Evolutionary conservation across 139 green algal genomes (phyloP), one percentile per base, ranked within the genome.

Genomic region (Tetratostichococcus sp.): DNA sequence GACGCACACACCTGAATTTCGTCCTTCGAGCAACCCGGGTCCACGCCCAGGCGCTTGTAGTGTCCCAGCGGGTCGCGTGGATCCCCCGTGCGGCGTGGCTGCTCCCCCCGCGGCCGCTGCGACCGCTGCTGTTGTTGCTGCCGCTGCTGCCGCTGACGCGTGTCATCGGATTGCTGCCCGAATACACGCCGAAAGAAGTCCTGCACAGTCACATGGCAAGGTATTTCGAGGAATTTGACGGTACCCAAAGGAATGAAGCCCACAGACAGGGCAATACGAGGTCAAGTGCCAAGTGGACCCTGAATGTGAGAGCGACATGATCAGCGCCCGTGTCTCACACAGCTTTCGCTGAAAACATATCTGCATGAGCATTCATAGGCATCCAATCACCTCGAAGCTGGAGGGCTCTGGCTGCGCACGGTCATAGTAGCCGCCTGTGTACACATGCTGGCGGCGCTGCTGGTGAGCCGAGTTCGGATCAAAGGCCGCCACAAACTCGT

Each of bases 11-110:
- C 69, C 69, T 73, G 69, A 35, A 73, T 73, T 35, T 73, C 69
- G 22, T 73, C 33, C 26, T 73, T 73, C 23, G 35, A 39, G 35
- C 35, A 62, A 32, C 32, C 58, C 11, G 57, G 57, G 17, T 50
- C 31, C 33, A 76, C 57, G 32, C 72, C 72, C 58, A 76, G n/a
- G 62, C 19, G 28, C 62, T 62, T 50, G 35, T 73, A 73, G 35
- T 73, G 43, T 25, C 69, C 69, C 6, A 8, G 21, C 35, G 35
- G 34, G 35, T 73, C 69, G 4, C 35, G 31, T 4, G 23, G 21
- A 43, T 35, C 35, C 4, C 35, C 35, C 23, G 31, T 31, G n/a
- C 69, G 1, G 19, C 35, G 19, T 1, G 69, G 31, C 19, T 65
- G 62, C 30, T 35, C 26, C 28, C 34, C 26, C 62, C 34, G 62